Evolutionary conservation across 495 filamentous ascomycete species (phyloP).

Genomic region (Tuber aestivum): DNA sequence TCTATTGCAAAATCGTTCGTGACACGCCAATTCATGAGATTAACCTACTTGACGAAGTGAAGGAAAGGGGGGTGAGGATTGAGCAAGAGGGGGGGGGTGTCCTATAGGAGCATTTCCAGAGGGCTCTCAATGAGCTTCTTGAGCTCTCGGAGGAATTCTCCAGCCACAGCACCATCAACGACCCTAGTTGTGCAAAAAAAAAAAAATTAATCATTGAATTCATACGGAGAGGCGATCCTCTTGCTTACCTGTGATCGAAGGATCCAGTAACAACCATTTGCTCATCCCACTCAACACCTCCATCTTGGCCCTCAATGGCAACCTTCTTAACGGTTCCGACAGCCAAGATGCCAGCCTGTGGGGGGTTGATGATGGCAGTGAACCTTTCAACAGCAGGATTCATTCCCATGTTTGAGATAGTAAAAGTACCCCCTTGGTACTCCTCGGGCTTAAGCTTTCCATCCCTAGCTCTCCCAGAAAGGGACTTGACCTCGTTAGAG

Average conservation of each 20-base stretch:
- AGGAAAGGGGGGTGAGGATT: neutral
- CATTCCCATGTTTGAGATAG: conserved; percentile 99
- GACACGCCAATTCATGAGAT: conserved; percentile 1
- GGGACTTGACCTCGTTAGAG: conserved; percentile 82
- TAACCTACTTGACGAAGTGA: neutral
- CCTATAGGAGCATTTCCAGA: conserved; percentile 81
- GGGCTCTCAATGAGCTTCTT: conserved; percentile 97
- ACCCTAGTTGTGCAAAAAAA: conserved; percentile 17
- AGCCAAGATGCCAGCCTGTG: conserved; percentile 91
- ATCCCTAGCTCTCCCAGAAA: conserved; percentile 90
- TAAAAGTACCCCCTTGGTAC: conserved; percentile 98
- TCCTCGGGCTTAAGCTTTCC: conserved; percentile 99
- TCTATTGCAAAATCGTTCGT: conserved; percentile 4
- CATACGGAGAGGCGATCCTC: neutral
- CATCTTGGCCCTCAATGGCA: conserved; percentile 78
- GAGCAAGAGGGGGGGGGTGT: neutral
- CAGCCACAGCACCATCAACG: conserved; percentile 86
- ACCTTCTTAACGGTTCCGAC: conserved; percentile 94
- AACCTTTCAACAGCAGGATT: conserved; percentile 93
- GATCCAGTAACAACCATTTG: conserved; percentile 89
- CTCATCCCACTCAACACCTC: conserved; percentile 85
- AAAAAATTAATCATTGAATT: neutral
- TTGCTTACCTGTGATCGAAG: conserved; percentile 71
- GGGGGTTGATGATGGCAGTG: conserved; percentile 99
- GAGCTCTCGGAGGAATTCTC: conserved; percentile 92